phyloP scores from a whole-genome alignment of 345 rosid genomes.

The Hirschfeldia incana region DNA sequence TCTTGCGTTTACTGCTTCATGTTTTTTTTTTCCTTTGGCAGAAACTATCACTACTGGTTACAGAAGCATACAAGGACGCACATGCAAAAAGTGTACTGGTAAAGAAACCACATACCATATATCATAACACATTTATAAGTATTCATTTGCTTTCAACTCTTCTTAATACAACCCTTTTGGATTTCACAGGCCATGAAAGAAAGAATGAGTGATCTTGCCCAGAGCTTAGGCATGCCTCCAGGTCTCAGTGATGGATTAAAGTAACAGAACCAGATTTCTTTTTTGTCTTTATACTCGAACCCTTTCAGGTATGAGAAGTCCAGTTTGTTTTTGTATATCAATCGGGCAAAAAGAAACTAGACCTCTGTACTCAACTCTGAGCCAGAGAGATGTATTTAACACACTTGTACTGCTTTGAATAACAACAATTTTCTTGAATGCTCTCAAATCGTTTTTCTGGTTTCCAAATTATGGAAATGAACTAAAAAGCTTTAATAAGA shows the following conservation, averaged over 20 bases:
- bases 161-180: not conserved
- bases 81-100: slow-evolving; percentile 89
- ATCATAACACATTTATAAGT: not conserved
- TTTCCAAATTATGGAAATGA: slow-evolving; percentile 32
- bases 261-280: slow-evolving; percentile 28
- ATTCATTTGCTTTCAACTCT: not conserved
- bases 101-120: slow-evolving; percentile 17
- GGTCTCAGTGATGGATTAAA: slow-evolving; percentile 68
- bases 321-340: slow-evolving; percentile 9
- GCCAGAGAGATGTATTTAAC: slow-evolving; percentile 7
- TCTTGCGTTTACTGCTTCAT: slow-evolving; percentile 12
- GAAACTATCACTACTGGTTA: slow-evolving; percentile 75
- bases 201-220: slow-evolving; percentile 88
- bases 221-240: slow-evolving; percentile 92
- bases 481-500: slow-evolving; percentile 9
- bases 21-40: slow-evolving; percentile 38
- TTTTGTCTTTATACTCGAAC: slow-evolving; percentile 1
- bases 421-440: slow-evolving; percentile 26
- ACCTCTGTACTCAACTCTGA: slow-evolving; percentile 15
- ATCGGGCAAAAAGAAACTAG: slow-evolving; percentile 16
- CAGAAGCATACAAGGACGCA: slow-evolving; percentile 92
- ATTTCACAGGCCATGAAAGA: slow-evolving; percentile 81
- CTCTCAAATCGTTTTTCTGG: slow-evolving; percentile 14
- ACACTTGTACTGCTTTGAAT: slow-evolving; percentile 9
- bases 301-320: slow-evolving; percentile 22